A percentile compares a stretch with the other conserved stretches of the same genome.
Evolutionary conservation across 2,329 filamentous ascomycete species (phyloP).

Genomic region (Byssothecium circinans): DNA sequence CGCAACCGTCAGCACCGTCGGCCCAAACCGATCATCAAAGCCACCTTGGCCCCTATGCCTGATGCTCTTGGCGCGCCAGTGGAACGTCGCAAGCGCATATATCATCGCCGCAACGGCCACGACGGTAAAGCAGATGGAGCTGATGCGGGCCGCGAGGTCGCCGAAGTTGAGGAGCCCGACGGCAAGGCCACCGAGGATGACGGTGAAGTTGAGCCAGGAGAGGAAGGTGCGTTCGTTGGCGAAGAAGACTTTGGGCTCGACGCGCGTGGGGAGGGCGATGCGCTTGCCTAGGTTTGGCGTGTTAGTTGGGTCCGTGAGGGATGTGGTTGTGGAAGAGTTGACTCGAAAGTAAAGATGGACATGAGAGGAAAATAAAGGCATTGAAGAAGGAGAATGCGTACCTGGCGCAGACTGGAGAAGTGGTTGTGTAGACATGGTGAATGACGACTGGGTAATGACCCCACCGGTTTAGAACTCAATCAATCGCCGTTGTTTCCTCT

Average conservation of each 20-base stretch:
- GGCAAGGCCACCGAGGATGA: constrained; percentile 93
- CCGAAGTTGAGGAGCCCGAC: constrained; percentile 98
- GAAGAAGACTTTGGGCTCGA: constrained; percentile 99
- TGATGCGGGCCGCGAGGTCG: constrained; percentile 90
- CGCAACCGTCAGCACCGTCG: constrained; percentile 84
- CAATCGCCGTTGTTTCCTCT: not conserved
- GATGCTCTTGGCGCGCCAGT: constrained; percentile 95
- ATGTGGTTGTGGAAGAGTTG: not conserved
- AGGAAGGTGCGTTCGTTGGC: constrained; percentile 99
- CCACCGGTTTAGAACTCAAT: not conserved
- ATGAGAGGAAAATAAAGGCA: not conserved
- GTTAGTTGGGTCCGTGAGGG: constrained; percentile 2
- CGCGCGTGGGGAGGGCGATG: constrained; percentile 94
- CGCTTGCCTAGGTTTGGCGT: constrained; percentile 74
- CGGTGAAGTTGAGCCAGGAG: constrained; percentile 99
- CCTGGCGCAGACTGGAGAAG: constrained; percentile 92
- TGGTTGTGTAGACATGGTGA: constrained; percentile 81
- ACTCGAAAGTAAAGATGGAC: constrained; percentile 4
- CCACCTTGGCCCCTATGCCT: constrained; percentile 87
- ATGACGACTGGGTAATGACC: constrained; percentile 48
- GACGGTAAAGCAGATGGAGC: constrained; percentile 87
- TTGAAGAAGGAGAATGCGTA: constrained; percentile 48
- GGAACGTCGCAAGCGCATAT: constrained; percentile 92
- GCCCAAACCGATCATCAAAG: constrained; percentile 94
- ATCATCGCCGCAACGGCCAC: constrained; percentile 95